Percentiles rank a stretch among this genome's conserved stretches.
These are phyloP conservation scores for Microthlaspi erraticum DNA, from an alignment of 345 rosid genomes.

Conservation along the genomic window DNA sequence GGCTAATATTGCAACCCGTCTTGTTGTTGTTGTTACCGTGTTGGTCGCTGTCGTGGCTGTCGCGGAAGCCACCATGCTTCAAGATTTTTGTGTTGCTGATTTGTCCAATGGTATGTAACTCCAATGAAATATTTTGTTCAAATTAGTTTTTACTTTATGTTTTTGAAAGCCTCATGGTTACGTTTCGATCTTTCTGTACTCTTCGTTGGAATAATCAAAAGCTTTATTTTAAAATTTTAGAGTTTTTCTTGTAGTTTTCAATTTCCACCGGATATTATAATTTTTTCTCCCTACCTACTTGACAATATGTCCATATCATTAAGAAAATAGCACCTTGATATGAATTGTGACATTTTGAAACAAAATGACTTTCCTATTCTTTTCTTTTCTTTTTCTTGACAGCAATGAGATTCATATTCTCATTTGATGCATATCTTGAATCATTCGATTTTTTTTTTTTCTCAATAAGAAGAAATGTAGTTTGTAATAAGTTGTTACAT, in stretches of 20 bases:
- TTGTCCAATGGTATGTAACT: slow-evolving; percentile 49
- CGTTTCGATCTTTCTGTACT: background rate
- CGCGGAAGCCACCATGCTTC: slow-evolving; percentile 74
- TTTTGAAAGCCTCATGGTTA: background rate
- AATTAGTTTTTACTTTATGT: background rate
- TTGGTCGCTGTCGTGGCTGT: slow-evolving; percentile 40
- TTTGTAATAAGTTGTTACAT: slow-evolving; percentile 3
- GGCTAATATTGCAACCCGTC: slow-evolving; percentile 16
- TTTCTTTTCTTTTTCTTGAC: background rate
- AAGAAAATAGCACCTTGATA: background rate
- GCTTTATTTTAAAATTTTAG: background rate
- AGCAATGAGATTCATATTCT: background rate
- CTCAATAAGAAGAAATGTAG: background rate
- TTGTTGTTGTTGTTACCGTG: slow-evolving; percentile 39
- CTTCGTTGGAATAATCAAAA: background rate
- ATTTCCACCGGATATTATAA: slow-evolving; percentile 4
- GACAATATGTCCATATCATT: background rate
- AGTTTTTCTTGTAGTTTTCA: background rate
- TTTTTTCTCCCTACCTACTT: background rate
- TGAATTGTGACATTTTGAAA: background rate
- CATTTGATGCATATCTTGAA: background rate
- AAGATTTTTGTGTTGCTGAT: slow-evolving; percentile 92
- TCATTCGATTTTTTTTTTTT: background rate
- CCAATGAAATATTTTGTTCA: background rate
- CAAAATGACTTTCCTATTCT: background rate